phyloP scores from a whole-genome alignment of 495 filamentous ascomycete genomes.

The Aspergillus kassunensis region DNA sequence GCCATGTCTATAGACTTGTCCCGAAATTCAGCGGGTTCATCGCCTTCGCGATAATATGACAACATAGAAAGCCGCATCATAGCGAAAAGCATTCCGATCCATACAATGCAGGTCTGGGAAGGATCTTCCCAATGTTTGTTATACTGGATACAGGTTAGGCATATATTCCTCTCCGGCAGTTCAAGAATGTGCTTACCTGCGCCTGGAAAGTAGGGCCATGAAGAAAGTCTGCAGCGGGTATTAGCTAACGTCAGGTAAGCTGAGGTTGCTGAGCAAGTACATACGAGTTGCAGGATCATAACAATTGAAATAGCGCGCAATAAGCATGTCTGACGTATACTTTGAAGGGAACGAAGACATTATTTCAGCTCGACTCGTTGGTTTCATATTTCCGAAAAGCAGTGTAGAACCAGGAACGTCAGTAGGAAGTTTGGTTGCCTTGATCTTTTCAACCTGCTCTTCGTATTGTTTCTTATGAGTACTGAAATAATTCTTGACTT shows the following conservation, averaged over 20 bases:
- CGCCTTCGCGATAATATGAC: constrained; percentile 83
- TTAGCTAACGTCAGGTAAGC: constrained; percentile 21
- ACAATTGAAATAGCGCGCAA: constrained; percentile 67
- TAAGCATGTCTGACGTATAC: constrained; percentile 74
- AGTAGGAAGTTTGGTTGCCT: constrained; percentile 55
- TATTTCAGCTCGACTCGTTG: constrained; percentile 68
- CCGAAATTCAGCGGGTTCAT: constrained; percentile 82
- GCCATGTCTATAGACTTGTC: constrained; percentile 72
- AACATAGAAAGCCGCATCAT: constrained; percentile 88
- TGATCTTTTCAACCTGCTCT: constrained; percentile 59
- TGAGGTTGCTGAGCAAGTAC: constrained; percentile 16
- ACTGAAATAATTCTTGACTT: constrained; percentile 86
- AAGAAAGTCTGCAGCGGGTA: constrained; percentile 60
- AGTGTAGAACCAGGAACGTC: constrained; percentile 63
- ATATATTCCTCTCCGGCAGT: not conserved
- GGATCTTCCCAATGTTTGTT: constrained; percentile 87
- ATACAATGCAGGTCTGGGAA: constrained; percentile 71
- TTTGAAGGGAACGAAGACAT: constrained; percentile 75
- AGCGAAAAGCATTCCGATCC: constrained; percentile 84
- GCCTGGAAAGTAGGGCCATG: constrained; percentile 84
- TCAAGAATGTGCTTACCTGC: constrained; percentile 33
- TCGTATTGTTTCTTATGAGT: constrained; percentile 67
- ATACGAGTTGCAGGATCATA: constrained; percentile 69
- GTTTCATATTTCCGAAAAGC: constrained; percentile 66
- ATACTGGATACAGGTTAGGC: constrained; percentile 46